A percentile compares a stretch with the other conserved stretches of the same genome.
phyloP scores from a whole-genome alignment of 129 eudicot species.

The Pulicaria dysenterica region DNA sequence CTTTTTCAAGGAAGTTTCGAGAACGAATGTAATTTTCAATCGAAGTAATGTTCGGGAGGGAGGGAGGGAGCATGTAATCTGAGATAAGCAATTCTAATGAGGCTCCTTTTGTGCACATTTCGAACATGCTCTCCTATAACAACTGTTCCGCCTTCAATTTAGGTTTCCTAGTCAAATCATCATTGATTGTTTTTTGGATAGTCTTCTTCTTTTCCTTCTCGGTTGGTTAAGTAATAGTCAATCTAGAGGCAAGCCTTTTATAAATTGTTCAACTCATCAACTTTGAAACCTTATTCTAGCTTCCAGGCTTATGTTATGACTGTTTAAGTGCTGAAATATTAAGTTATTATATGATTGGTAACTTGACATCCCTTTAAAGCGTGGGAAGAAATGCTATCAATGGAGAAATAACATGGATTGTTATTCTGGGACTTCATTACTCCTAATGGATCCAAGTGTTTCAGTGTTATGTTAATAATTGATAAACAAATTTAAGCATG shows the following conservation, averaged over 20 bases:
- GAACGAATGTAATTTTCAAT: conserved; percentile 2
- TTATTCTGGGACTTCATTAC: neutral
- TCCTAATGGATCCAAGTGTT: conserved; percentile 14
- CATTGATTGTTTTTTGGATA: neutral
- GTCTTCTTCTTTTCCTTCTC: neutral
- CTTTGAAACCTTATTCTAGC: neutral
- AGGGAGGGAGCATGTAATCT: too few relatives aligned
- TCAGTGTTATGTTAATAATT: neutral
- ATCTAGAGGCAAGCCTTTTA: neutral
- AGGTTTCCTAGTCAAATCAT: neutral
- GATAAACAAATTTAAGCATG: neutral
- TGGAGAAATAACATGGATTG: conserved; percentile 15
- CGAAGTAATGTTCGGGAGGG: neutral
- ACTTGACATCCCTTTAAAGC: neutral
- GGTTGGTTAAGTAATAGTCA: conserved; percentile 10
- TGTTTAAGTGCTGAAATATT: neutral
- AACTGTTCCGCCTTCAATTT: conserved; percentile 2
- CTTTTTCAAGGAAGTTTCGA: neutral
- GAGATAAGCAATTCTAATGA: neutral
- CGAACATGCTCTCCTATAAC: neutral
- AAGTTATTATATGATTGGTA: neutral
- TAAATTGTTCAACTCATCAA: neutral
- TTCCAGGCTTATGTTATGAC: conserved; percentile 5
- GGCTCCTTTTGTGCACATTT: neutral
- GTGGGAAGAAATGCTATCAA: neutral